Conservation (phyloP, 768 basidiomycete species). For the Cystofilobasidium bisporidii region DNA sequence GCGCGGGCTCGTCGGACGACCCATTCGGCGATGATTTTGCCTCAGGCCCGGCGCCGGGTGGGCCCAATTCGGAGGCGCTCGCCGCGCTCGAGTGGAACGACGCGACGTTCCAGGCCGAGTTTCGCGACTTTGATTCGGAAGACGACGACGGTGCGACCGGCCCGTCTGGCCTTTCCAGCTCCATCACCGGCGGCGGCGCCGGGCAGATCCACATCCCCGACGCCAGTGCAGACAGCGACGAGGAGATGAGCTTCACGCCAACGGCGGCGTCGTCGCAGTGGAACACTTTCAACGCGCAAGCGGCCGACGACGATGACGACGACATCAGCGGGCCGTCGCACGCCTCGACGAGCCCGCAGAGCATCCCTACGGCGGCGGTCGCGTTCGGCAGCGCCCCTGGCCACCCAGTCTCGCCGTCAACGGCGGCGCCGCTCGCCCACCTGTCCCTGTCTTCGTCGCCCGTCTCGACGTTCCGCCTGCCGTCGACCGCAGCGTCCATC, state of each 20-base stretch:
- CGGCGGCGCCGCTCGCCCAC: conserved; percentile 10
- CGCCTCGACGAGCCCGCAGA: conserved; percentile 1
- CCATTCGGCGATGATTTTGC: conserved; percentile 38
- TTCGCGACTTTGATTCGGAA: conserved; percentile 29
- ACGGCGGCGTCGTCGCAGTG: background rate
- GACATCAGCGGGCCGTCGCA: background rate
- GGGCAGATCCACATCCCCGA: conserved; percentile 19
- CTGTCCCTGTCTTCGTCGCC: conserved; percentile 26
- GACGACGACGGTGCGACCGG: conserved; percentile 27
- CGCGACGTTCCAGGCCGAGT: conserved; percentile 33
- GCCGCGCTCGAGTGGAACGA: conserved; percentile 40
- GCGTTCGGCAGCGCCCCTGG: conserved; percentile 23
- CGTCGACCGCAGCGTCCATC: conserved; percentile 26
- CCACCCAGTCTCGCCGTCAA: conserved; percentile 26
- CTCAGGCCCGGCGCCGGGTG: conserved; percentile 7
- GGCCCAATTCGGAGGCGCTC: conserved; percentile 29
- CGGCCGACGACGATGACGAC: background rate
- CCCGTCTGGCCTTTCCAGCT: background rate
- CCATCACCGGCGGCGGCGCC: background rate
- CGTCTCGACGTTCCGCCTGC: conserved; percentile 17
- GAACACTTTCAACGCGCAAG: background rate
- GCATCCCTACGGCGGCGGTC: background rate
- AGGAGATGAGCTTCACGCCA: conserved; percentile 2
- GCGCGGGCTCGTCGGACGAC: conserved; percentile 26
- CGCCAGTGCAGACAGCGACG: conserved; percentile 29